Conservation (phyloP, 192 early-diverging fungal genomes). For the Haplosporangium gracile region DNA sequence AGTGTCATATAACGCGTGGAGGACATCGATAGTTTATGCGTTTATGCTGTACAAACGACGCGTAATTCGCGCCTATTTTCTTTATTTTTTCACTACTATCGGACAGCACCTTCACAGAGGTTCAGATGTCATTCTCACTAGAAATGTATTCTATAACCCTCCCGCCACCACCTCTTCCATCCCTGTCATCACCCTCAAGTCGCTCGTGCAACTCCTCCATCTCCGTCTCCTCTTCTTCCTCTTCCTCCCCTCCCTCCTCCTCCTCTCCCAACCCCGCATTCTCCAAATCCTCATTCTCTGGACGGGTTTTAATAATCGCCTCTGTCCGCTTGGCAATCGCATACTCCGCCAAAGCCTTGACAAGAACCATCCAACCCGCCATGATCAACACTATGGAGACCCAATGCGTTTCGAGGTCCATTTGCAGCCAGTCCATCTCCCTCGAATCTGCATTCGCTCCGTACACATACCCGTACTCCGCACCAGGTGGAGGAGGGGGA, state of each 20-base stretch:
- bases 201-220: not conserved
- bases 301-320: constrained; percentile 64
- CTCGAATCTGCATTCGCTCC: constrained; percentile 16
- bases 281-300: not conserved
- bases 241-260: not conserved
- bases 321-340: constrained; percentile 77
- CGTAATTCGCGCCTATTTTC: not conserved
- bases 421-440: constrained; percentile 33
- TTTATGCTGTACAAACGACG: too few species aligned
- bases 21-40: too few species aligned
- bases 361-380: constrained; percentile 78
- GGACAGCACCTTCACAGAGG: too few species aligned
- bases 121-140: not conserved
- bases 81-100: not conserved
- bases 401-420: constrained; percentile 68
- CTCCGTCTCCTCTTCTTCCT: too few species aligned
- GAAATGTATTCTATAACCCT: not conserved
- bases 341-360: constrained; percentile 80
- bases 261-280: not conserved
- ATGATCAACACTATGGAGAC: constrained; percentile 81
- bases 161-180: not conserved
- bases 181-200: not conserved
- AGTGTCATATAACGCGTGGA: too few species aligned
- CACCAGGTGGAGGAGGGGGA: not conserved
- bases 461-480: not conserved